Evolutionary conservation across 371 early-diverging fungal genomes (phyloP), one percentile per base, ranked within the genome.

Genomic region (Lichtheimia corymbifera): DNA sequence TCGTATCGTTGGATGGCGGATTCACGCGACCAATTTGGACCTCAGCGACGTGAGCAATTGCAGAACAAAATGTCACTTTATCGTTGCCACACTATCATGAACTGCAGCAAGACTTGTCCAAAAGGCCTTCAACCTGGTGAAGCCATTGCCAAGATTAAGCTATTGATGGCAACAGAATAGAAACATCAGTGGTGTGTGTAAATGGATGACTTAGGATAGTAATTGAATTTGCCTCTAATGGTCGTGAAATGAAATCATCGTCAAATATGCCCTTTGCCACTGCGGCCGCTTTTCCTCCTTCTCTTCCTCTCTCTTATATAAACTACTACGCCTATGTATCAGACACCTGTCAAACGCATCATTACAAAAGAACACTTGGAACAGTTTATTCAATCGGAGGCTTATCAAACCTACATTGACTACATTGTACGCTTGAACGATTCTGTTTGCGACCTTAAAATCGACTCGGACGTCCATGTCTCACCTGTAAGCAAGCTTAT

Each of bases 51-150:
- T 63, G 88, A 83, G 58, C 87, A 87, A 58, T 83, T 97, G 68
- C 96, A 97, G 77, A 95, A 95, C 76, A 89, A 95, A 50, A 95
- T 95, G 91, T 90, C 94, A 13, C 85, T 97, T 20, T 98, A 95
- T 85, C 92, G 97, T 60, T 98, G 98, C 88, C 98, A 98, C 81
- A 96, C 97, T 61, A 97, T 97, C 79, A 97, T 97, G 98, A 96
- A 97, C 89, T 97, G 98, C 76, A 59, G 95, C 57, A 83, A 89
- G 66, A 96, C 96, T 50, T 97, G 98, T 76, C 98, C 98, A 64
- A 96, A 97, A 90, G 97, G 97, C 51, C 86, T 98, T 56, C 95
- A 95, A 79, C 98, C 97, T 17, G 95, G 94, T 72, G 70, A 76
- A 22, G 98, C 98, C 51, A 97, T 98, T 83, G 93, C 97, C 27